Evolutionary conservation across 306 rosid genomes (phyloP).

Genomic region (Castanea crenata): DNA sequence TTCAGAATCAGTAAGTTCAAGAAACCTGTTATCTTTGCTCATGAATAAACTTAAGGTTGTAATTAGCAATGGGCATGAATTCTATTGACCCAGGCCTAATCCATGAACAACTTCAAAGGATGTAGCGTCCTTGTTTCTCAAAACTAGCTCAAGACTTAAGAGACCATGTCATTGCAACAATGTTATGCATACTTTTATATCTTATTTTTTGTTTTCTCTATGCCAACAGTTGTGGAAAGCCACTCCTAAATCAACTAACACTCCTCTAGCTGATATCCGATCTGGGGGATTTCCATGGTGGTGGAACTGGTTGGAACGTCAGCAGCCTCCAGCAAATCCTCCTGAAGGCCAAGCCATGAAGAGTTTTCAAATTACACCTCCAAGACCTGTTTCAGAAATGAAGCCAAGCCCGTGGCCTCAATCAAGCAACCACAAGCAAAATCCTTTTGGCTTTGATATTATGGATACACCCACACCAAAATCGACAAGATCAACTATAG

Average conservation of each 20-base stretch:
- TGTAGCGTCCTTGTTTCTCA: background rate
- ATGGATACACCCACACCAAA: constrained; percentile 77
- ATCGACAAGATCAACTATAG: constrained; percentile 66
- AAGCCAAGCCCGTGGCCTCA: constrained; percentile 65
- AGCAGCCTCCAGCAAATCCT: constrained; percentile 49
- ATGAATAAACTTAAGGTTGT: background rate
- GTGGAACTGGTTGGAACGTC: constrained; percentile 99
- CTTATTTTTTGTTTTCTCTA: constrained; percentile 18
- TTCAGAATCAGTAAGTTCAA: background rate
- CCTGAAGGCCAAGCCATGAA: constrained; percentile 53
- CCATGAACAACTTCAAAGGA: background rate
- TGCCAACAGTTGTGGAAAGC: constrained; percentile 70
- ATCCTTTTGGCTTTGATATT: constrained; percentile 48
- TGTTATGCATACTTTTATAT: background rate
- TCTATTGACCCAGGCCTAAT: background rate
- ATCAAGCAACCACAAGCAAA: constrained; percentile 50
- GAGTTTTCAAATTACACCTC: constrained; percentile 73
- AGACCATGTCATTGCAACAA: too few species aligned
- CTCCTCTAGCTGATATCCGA: constrained; percentile 50
- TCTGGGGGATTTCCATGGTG: constrained; percentile 87
- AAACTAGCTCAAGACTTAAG: background rate
- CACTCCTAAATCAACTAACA: constrained; percentile 68
- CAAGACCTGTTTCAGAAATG: constrained; percentile 64
- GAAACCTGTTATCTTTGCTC: background rate
- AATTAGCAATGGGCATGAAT: background rate